Conservation (phyloP, 1,284 basidiomycete species). For the Fistulina hepatica region DNA sequence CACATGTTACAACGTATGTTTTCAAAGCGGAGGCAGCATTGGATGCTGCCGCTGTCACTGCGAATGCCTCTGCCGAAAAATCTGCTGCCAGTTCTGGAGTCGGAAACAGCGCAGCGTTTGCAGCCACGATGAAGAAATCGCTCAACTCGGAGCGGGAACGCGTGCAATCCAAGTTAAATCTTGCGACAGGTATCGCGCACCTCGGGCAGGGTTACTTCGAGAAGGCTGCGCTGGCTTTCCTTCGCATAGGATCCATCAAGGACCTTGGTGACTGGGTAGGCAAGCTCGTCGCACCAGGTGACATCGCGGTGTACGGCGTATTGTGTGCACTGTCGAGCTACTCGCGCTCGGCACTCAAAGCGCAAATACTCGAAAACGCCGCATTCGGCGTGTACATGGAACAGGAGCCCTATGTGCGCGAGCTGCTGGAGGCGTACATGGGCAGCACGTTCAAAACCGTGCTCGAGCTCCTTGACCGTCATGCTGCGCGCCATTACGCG, state of each 20-base stretch:
- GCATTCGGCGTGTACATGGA: conserved; percentile 71
- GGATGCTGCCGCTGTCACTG: conserved; percentile 40
- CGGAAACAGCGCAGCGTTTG: conserved; percentile 14
- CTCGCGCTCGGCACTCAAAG: conserved; percentile 56
- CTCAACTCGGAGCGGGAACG: conserved; percentile 50
- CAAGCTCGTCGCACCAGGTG: conserved; percentile 67
- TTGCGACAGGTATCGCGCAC: conserved; percentile 63
- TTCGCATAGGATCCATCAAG: conserved; percentile 55
- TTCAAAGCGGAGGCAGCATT: conserved; percentile 86
- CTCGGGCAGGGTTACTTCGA: conserved; percentile 65
- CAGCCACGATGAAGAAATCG: conserved; percentile 27
- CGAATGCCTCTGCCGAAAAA: conserved; percentile 19
- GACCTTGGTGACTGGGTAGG: conserved; percentile 62
- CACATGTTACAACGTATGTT: conserved; percentile 75
- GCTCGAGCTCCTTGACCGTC: conserved; percentile 58
- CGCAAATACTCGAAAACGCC: conserved; percentile 58
- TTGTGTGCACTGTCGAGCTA: conserved; percentile 73
- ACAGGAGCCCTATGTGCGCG: conserved; percentile 74
- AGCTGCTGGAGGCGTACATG: conserved; percentile 75
- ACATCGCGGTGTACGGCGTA: conserved; percentile 76
- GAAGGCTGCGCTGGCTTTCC: conserved; percentile 60
- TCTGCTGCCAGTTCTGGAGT: conserved; percentile 13
- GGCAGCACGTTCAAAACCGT: conserved; percentile 72
- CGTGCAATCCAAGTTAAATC: conserved; percentile 67
- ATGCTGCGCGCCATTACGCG: conserved; percentile 66